Evolutionary conservation across 345 rosid species (phyloP), one percentile per base, ranked within the genome.

Genomic region (Adansonia digitata): DNA sequence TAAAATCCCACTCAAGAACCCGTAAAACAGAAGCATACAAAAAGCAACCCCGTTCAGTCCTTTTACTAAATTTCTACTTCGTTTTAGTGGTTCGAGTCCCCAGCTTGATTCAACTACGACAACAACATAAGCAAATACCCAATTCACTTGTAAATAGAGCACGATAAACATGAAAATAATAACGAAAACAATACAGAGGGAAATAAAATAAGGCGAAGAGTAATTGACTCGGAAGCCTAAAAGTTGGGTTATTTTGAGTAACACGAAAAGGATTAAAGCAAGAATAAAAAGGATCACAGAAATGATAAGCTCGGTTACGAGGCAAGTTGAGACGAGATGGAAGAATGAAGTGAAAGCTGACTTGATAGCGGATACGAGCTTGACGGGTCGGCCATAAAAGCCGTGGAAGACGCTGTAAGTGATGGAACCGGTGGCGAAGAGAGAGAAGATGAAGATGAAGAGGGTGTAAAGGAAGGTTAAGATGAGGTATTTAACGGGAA

Each of bases 381-480:
- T 91, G 66, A 92, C 97, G 29, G 98, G 98, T 53, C 97, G 81
- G 61, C 97, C 97, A 60, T 88, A 92, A 82, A 94, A 94, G 3
- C 92, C 97, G 5, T 91, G 97, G 63, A 85, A 65, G 7, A 90
- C 85, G 71, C 94, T 88, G 81, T 82, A 84, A 66, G 92, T 82
- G 83, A 92, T 82, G 43, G 97, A 92, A 7, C 88, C 91, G 45
- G 78, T 59, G 37, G 91, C 92, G 37, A 81, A 75, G 79, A 85
- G 82, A 13, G 82, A 72, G 81, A 86, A 80, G 55, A 83, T 74
- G 60, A 68, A 66, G 74, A 74, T 31, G 46, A 86, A 83, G 65
- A 80, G 26, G 53, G 77, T 0, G 86, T 80, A 84, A 29, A 63
- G 48, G 72, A 82, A 29, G n/a, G 82, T 31, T 35, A 85, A 66